Base-by-base conservation (phyloP, 192 early-diverging fungal genomes). In the Radiomyces spectabilis region DNA sequence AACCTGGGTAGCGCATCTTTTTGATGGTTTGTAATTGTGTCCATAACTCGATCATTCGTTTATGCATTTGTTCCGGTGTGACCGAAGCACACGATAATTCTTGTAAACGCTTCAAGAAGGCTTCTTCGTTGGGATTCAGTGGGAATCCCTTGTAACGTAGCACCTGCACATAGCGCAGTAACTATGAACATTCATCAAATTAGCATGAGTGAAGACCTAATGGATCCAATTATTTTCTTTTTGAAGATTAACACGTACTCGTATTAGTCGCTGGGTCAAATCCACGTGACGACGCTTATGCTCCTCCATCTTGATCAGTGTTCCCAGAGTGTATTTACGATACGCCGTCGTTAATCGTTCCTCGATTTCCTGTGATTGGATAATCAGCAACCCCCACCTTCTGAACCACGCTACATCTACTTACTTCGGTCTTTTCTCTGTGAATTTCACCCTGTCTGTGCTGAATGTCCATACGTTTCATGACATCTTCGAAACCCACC, bases 131-230 rank as follows among this genome's bases (percentile, higher is more conserved):
- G n/a, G 72, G 70, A 5, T 82, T 75, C 37, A 96, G 74, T 7
- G 87, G 82, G 58, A 87, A 86, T 0, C 93, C 93, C 27, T 83
- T 80, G 43, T 88, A 84, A 21, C 89, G 77, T 52, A 96, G 66
- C 10, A 96, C 63, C 74, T 96, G 91, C 21, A 93, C 78, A 34
- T 78, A 66, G 58, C 85, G 90, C 87, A 96, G 89, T 33, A 98
- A 73, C 84, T 93, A 58, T 32, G n/a, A 19, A 19, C 30, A 41
- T n/a, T 12, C 25, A 18, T 25, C 6, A 16, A 38, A 16, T 37
- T 16, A 43, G 34, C 24, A 43, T 35, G 27, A 50, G 26, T 38
- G 10, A 13, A 16, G 42, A 25, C 19, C 16, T 9, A 39, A 46
- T 45, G 53, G 82, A 73, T 51, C 53, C 69, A 13, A 91, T 61